phyloP scores from a whole-genome alignment of 306 rosid genomes.

The Cicer bijugum region DNA sequence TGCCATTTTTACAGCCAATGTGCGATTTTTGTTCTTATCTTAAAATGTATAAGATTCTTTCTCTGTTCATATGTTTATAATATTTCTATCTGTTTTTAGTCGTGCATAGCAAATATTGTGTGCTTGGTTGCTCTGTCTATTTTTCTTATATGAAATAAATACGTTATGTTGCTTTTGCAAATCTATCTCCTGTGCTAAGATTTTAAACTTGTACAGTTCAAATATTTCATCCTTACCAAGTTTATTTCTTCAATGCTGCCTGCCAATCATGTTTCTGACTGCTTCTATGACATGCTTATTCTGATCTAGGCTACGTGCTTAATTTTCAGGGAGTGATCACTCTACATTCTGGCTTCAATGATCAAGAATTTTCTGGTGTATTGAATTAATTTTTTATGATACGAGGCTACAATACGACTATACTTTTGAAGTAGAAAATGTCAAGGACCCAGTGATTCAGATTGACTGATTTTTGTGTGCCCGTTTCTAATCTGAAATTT shows the following conservation, averaged over 20 bases:
- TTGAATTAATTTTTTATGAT: conserved; percentile 25
- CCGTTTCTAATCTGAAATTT: not conserved
- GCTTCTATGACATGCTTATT: not conserved
- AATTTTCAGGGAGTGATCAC: conserved; percentile 22
- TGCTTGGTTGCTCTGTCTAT: not conserved
- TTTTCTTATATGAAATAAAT: conserved; percentile 11
- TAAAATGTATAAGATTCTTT: not conserved
- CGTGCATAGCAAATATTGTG: conserved; percentile 5
- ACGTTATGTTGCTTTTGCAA: conserved; percentile 6
- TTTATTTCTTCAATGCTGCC: not conserved
- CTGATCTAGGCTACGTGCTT: conserved; percentile 36
- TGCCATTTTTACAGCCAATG: conserved; percentile 1
- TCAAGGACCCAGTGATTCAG: conserved; percentile 24
- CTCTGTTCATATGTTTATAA: not conserved
- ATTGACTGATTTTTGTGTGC: not conserved
- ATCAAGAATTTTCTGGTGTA: conserved; percentile 26
- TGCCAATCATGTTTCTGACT: not conserved
- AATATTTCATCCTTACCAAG: conserved; percentile 15
- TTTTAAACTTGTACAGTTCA: conserved; percentile 1
- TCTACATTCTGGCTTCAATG: conserved; percentile 11
- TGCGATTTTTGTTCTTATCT: conserved; percentile 30
- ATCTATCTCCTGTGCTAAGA: conserved; percentile 5
- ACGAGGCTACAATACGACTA: not conserved
- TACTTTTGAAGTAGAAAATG: conserved; percentile 17
- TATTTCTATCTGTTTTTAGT: conserved; percentile 4